A percentile compares a stretch with the other conserved stretches of the same genome.
Evolutionary conservation across 2,329 filamentous ascomycete species (phyloP).

Genomic region (Xylaria sp.): DNA sequence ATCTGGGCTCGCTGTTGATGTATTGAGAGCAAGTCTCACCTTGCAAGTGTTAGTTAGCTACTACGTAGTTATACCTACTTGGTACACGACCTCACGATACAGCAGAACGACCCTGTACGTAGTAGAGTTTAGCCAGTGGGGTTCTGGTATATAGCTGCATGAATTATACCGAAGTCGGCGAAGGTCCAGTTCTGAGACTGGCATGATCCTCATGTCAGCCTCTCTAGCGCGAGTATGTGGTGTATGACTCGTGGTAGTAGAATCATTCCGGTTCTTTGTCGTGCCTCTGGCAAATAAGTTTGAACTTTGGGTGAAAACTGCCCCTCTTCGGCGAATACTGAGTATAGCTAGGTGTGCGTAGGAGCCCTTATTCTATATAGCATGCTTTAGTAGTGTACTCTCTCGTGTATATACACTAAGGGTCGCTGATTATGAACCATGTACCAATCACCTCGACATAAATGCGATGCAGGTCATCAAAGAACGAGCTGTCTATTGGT

Average conservation of each 20-base stretch:
- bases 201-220: conserved; percentile 25
- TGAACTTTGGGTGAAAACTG: not conserved
- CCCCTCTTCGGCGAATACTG: conserved; percentile 11
- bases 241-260: conserved; percentile 21
- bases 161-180: conserved; percentile 32
- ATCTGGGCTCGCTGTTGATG: not conserved
- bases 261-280: conserved; percentile 36
- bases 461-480: not conserved
- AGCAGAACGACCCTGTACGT: not conserved
- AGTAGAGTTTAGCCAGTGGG: conserved; percentile 13
- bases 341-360: not conserved
- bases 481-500: conserved; percentile 2
- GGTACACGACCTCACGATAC: not conserved
- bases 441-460: conserved; percentile 16
- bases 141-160: conserved; percentile 8
- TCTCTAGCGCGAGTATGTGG: not conserved
- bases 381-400: conserved; percentile 1
- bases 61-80: not conserved
- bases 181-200: conserved; percentile 22
- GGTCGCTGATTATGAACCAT: not conserved
- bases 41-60: not conserved
- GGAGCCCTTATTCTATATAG: not conserved
- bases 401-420: not conserved
- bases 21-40: not conserved
- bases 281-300: conserved; percentile 13